Base-by-base conservation (phyloP, 139 green algal species). In the Chlamydomonas incerta region DNA sequence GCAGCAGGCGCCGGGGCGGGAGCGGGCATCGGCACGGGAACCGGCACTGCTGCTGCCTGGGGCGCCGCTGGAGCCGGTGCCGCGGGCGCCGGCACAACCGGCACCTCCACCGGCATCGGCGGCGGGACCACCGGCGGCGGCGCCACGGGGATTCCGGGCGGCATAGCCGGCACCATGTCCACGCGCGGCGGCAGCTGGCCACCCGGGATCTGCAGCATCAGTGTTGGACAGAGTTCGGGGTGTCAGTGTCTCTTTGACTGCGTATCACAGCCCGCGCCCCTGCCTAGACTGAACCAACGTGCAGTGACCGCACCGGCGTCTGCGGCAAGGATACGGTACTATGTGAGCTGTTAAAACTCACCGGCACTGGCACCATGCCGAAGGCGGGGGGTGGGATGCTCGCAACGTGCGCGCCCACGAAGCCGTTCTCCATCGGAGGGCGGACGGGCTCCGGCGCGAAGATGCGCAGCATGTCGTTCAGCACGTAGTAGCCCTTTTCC, bases 401-500 rank as follows among this genome's bases (percentile, higher is more conserved):
- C 73, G 60, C 57, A 23, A 60, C 68, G 26, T 81, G 87, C 31
- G 37, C 70, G 41, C 41, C 41, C 57, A 81, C 74, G 46, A 81
- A 82, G 13, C 88, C 73, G 68, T 73, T 81, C 58, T 81, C 83
- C 35, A 74, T 50, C 37, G 75, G 33, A 21, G 29, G 37, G 11
- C 47, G 35, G 11, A n/a, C 50, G 15, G 60, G 62, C 71, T 83
- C 73, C 23, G 82, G 50, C 11, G 95, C 79, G 80, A 93, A 97
- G 55, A 92, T 70, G 65, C 95, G 93, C 57, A 98, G 93, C 10
- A 98, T 93, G 88, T 98, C 96, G 79, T 98, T 98, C 18, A 98
- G 92, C 10, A 98, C 96, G 82, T 92, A 98, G 88, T 94, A 98
- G 18, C 96, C 96, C 68, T 95, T 95, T 55, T 98, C 95, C 87